phyloP scores from a whole-genome alignment of 179 eudicot species.

The Silene coronaria region DNA sequence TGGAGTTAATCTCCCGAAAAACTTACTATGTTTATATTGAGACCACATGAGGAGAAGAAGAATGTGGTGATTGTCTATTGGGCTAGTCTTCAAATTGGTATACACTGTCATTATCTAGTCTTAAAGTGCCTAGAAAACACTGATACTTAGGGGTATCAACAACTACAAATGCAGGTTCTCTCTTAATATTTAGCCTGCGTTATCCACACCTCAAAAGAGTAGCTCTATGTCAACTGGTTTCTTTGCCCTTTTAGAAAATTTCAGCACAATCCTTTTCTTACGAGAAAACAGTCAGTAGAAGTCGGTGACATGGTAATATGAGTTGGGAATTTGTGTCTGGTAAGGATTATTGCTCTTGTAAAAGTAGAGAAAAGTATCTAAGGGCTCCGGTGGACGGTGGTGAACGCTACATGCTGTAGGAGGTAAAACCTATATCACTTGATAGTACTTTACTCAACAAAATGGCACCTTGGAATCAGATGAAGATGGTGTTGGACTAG shows the following conservation, averaged over 20 bases:
- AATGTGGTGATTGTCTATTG: too few relatives aligned
- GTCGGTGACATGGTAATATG: background rate
- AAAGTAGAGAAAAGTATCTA: background rate
- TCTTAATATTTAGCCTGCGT: background rate
- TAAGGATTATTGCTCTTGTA: background rate
- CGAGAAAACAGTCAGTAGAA: background rate
- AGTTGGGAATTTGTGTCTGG: background rate
- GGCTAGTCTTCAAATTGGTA: too few relatives aligned
- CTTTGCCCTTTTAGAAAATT: background rate
- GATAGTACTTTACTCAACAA: background rate
- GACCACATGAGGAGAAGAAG: background rate
- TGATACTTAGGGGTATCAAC: too few relatives aligned
- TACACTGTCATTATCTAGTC: too few relatives aligned
- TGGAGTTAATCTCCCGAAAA: background rate
- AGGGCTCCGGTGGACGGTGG: background rate
- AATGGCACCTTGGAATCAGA: slow-evolving; percentile 3
- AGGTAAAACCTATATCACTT: background rate
- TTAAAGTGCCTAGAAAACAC: too few relatives aligned
- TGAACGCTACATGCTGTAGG: background rate
- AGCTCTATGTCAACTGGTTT: background rate
- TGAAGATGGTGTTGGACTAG: background rate
- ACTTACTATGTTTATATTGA: background rate
- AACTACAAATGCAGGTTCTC: background rate
- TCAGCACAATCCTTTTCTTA: background rate
- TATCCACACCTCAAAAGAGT: background rate